Evolutionary conservation across 352 stramenopile genomes (phyloP), one percentile per base, ranked within the genome.

Genomic region (Globisporangium uncinulatum): DNA sequence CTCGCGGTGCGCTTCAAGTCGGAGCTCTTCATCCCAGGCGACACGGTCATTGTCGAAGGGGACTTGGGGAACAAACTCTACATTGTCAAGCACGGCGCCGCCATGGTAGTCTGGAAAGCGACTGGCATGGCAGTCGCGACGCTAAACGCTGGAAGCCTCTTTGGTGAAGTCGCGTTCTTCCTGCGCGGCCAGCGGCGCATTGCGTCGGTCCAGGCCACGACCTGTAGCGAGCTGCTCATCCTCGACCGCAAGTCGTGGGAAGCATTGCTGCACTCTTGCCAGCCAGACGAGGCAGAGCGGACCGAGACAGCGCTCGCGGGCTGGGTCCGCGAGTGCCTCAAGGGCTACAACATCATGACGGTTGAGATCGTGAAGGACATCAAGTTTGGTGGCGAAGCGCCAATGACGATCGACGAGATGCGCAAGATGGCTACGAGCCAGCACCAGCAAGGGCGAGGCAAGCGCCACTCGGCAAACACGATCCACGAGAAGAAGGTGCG

Each of bases 161-260:
- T 92, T 56, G 82, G 79, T 9, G 82, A 92, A 55, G 71, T 90
- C 3, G 77, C 77, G 7, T 92, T 92, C 56, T 92, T 92, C 39
- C 53, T 92, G 19, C 63, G 69, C 8, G 72, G 80, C 4, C 69
- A 79, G 14, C 65, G 77, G 5, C 79, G 81, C 31, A 86, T 85
- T 48, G 77, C 82, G 4, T 80, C 77, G 0, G 78, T 92, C 1
- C 82, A 89, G 51, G 75, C 76, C 0, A 83, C 74, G 3, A 74
- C 68, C 1, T 90, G 76, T 31, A 82, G 77, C 32, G 82, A 92
- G 37, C 17, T 89, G 17, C 69, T 90, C 1, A 67, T 80, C 1
- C 44, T 92, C 0, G 74, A 85, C 57, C 63, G 76, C 21, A 66
- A 69, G 10, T 54, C 74, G 0, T 89, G 76, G 76, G 63, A 83